Conservation (phyloP, 2,329 filamentous ascomycete species). For the Scopulariopsis brevicaulis region DNA sequence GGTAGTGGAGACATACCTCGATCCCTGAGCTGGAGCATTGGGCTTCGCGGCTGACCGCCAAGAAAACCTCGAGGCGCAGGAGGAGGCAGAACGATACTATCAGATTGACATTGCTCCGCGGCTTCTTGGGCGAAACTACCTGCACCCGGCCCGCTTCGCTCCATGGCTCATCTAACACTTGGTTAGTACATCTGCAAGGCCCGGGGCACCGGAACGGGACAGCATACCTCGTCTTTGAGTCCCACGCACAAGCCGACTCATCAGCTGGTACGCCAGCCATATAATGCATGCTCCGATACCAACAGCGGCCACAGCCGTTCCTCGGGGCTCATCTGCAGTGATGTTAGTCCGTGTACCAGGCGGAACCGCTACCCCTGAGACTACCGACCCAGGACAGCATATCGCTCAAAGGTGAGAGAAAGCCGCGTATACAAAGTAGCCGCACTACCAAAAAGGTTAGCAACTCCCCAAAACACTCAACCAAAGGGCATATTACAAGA, state of each 20-base stretch:
- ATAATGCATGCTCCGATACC: slow-evolving; percentile 25
- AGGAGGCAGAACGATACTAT: slow-evolving; percentile 31
- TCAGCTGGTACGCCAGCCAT: slow-evolving; percentile 8
- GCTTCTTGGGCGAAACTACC: slow-evolving; percentile 27
- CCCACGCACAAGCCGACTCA: slow-evolving; percentile 23
- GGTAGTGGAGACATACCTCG: slow-evolving; percentile 20
- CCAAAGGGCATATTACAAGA: not conserved
- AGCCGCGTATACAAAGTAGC: slow-evolving; percentile 5
- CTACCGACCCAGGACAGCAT: slow-evolving; percentile 7
- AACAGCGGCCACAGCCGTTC: slow-evolving; percentile 24
- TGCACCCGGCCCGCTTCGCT: not conserved
- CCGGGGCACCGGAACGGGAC: not conserved
- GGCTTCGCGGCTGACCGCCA: slow-evolving; percentile 30
- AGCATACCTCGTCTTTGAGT: not conserved
- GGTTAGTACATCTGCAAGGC: not conserved
- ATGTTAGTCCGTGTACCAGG: not conserved
- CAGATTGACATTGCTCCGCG: slow-evolving; percentile 32
- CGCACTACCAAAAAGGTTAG: not conserved
- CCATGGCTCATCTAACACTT: not conserved
- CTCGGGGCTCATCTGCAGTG: slow-evolving; percentile 7
- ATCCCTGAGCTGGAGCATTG: slow-evolving; percentile 39
- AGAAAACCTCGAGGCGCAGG: slow-evolving; percentile 34
- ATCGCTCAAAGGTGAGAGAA: slow-evolving; percentile 6
- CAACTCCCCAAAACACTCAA: not conserved
- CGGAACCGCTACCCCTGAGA: not conserved